phyloP scores from a whole-genome alignment of 441 rosid species.

The Croton laevigatus region DNA sequence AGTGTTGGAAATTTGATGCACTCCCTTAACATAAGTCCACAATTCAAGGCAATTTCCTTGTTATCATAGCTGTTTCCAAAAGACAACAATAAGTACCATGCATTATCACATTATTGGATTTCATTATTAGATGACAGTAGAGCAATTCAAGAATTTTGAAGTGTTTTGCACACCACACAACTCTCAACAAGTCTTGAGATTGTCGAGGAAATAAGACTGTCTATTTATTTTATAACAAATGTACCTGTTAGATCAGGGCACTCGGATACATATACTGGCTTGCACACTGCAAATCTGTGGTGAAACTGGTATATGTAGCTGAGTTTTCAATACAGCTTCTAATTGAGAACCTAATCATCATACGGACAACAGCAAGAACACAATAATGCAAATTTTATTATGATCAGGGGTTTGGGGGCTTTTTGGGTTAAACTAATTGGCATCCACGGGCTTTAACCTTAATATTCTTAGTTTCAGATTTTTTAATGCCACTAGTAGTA shows the following conservation, averaged over 20 bases:
- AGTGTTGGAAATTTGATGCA: conserved; percentile 87
- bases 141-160: not conserved
- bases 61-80: conserved; percentile 77
- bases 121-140: not conserved
- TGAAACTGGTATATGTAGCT: not conserved
- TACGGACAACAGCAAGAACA: not conserved
- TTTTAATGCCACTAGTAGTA: not conserved
- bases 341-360: not conserved
- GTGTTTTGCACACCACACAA: not conserved
- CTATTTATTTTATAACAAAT: not conserved
- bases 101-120: not conserved
- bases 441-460: conserved; percentile 1
- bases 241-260: not conserved
- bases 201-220: not conserved
- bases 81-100: conserved; percentile 19
- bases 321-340: not conserved
- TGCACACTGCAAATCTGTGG: not conserved
- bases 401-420: not conserved
- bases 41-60: conserved; percentile 88
- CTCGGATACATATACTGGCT: not conserved
- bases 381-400: not conserved
- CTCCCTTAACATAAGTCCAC: conserved; percentile 91
- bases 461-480: conserved; percentile 1
- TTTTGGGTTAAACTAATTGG: not conserved
- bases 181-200: not conserved